Percentiles rank a stretch among this genome's conserved stretches.
Evolutionary conservation across 73 alveolate genomes (phyloP).

Genomic region (Paramecium tetraurelia): DNA sequence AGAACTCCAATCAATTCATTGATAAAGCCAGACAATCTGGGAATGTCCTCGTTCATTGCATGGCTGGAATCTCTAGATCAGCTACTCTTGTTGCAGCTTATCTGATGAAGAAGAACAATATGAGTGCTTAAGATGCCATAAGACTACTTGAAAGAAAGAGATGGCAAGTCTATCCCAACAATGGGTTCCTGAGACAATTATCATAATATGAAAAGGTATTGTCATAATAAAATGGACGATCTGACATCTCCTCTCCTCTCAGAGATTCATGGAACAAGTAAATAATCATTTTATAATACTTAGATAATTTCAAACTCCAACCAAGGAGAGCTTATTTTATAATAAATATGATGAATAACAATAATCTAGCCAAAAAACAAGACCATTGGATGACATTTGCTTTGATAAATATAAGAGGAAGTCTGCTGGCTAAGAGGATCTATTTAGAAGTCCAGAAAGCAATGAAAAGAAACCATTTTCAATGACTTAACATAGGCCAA

Average conservation of each 20-base stretch:
- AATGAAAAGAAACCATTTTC: background rate
- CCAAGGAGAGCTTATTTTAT: background rate
- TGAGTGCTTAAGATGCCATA: constrained; percentile 65
- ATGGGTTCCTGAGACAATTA: constrained; percentile 72
- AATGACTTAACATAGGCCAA: background rate
- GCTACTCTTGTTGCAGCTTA: constrained; percentile 73
- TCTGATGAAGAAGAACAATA: constrained; percentile 67
- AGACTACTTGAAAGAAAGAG: constrained; percentile 63
- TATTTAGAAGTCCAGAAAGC: background rate
- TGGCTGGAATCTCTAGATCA: constrained; percentile 77
- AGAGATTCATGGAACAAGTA: background rate
- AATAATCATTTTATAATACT: background rate
- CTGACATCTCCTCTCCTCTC: background rate
- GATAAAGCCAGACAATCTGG: constrained; percentile 15
- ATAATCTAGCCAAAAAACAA: background rate
- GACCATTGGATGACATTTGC: constrained; percentile 7
- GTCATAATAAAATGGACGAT: background rate
- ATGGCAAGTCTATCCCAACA: constrained; percentile 70
- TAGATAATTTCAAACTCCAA: background rate
- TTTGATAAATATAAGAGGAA: background rate
- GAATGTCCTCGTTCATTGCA: constrained; percentile 76
- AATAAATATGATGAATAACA: background rate
- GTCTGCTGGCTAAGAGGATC: background rate
- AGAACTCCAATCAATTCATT: background rate
- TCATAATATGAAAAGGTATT: constrained; percentile 61